These are phyloP conservation scores for Seminavis robusta DNA, from an alignment of 108 stramenopile species.

Conservation along the genomic window DNA sequence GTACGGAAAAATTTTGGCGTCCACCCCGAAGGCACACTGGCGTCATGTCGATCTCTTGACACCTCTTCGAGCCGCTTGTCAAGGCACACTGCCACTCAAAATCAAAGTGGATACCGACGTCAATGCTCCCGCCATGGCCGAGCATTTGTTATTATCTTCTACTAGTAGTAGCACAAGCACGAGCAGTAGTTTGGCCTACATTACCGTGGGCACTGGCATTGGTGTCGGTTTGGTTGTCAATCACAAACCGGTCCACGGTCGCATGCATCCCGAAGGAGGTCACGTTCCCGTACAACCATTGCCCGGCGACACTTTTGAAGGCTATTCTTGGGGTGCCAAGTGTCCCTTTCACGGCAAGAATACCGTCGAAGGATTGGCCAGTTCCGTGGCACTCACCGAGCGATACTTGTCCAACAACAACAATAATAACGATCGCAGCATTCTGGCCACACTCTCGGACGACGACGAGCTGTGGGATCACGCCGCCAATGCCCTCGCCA, in stretches of 20 bases:
- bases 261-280: constrained; percentile 95
- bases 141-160: too few species aligned
- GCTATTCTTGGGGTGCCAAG: constrained; percentile 79
- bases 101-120: constrained; percentile 94
- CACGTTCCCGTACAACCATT: constrained; percentile 70
- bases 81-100: constrained; percentile 18
- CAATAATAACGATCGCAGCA: constrained; percentile 17
- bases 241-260: constrained; percentile 80
- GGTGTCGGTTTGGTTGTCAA: constrained; percentile 94
- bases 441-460: constrained; percentile 61
- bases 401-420: constrained; percentile 30
- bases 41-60: constrained; percentile 68
- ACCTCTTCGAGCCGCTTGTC: constrained; percentile 56
- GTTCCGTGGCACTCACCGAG: constrained; percentile 75
- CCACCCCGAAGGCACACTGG: constrained; percentile 92
- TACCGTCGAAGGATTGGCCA: constrained; percentile 77
- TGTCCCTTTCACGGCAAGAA: constrained; percentile 56
- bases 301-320: constrained; percentile 64
- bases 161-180: too few species aligned
- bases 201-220: constrained; percentile 94
- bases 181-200: constrained; percentile 70
- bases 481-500: constrained; percentile 89
- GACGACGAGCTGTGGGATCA: constrained; percentile 86
- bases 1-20: constrained; percentile 84
- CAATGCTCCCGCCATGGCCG: constrained; percentile 95